Evolutionary conservation across 2,329 filamentous ascomycete species (phyloP).

Genomic region (Myrmaecium sp.): DNA sequence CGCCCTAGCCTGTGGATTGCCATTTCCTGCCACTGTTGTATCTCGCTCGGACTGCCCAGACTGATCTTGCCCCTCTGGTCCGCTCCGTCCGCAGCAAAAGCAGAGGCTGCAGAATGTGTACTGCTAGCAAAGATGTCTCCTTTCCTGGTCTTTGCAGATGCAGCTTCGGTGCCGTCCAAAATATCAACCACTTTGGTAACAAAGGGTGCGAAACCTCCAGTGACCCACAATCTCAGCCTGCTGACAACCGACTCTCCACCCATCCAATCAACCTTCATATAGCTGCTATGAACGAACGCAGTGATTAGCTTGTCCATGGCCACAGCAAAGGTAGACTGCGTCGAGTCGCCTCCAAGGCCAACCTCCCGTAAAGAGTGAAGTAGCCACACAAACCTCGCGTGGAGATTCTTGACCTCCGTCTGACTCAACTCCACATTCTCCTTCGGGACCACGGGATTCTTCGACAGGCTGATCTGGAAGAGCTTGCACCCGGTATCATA

Average conservation of each 20-base stretch:
- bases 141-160: neutral
- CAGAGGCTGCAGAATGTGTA: neutral
- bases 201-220: constrained; percentile 47
- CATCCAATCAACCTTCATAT: constrained; percentile 43
- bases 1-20: constrained; percentile 51
- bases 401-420: constrained; percentile 15
- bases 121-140: neutral
- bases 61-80: constrained; percentile 12
- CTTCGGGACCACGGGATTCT: neutral
- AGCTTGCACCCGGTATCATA: constrained; percentile 30
- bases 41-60: constrained; percentile 32
- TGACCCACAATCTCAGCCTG: constrained; percentile 49
- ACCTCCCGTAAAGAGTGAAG: constrained; percentile 44
- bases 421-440: constrained; percentile 5
- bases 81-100: constrained; percentile 3
- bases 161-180: constrained; percentile 8
- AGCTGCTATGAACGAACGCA: constrained; percentile 43
- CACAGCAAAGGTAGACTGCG: constrained; percentile 55
- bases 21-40: constrained; percentile 55
- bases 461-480: constrained; percentile 23
- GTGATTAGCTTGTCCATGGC: constrained; percentile 51
- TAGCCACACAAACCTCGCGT: constrained; percentile 34
- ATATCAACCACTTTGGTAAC: constrained; percentile 42
- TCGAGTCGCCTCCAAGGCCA: constrained; percentile 50
- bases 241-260: constrained; percentile 38